Conservation (phyloP, 129 eudicot genomes). For the sunflower (Helianthus annuus) region HanXRQr2.0-SUNRISE NC_035441.2:158343515-158344014, state of each 20-base stretch:
- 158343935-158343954: neutral
- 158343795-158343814: too few species aligned
- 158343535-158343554: neutral
- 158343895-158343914: neutral
- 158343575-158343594: neutral
- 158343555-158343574: neutral
- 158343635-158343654: neutral
- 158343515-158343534: neutral
- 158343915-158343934: conserved; percentile 1
- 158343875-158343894: neutral
- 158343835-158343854: neutral
- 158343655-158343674: neutral
- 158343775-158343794: too few species aligned
- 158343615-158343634: neutral
- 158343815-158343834: too few species aligned
- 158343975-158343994: neutral
- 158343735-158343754: too few species aligned
- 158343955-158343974: neutral
- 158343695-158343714: neutral
- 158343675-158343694: neutral
- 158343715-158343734: neutral
- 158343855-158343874: neutral
- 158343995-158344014: neutral
- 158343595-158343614: neutral
- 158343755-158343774: too few species aligned